Percentiles rank a stretch among this genome's conserved stretches.
Evolutionary conservation across 495 filamentous ascomycete genomes (phyloP).

Genomic region (Aspergillus sclerotioniger): DNA sequence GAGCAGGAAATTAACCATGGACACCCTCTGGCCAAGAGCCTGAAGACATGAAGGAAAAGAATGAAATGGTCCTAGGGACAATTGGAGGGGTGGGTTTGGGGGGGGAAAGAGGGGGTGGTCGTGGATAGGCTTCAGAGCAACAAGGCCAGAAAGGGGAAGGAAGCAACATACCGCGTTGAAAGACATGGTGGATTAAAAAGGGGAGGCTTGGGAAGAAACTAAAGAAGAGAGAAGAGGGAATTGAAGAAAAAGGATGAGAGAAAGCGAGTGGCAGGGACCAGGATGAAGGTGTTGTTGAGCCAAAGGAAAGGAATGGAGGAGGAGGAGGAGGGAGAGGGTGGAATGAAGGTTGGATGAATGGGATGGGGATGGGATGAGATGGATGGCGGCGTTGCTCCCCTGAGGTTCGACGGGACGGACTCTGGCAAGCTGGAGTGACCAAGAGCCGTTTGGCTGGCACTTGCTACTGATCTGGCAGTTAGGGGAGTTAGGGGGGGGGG

Average conservation of each 20-base stretch:
- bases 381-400: constrained; percentile 6
- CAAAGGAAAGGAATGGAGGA: constrained; percentile 19
- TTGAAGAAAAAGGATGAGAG: constrained; percentile 10
- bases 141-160: constrained; percentile 36
- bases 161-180: constrained; percentile 57
- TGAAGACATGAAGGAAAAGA: constrained; percentile 3
- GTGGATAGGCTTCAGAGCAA: constrained; percentile 32
- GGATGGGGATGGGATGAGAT: constrained; percentile 4
- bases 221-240: constrained; percentile 14
- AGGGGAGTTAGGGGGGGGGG: constrained; percentile 7
- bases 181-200: constrained; percentile 52
- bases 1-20: constrained; percentile 33
- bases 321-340: constrained; percentile 5
- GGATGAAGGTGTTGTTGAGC: constrained; percentile 10
- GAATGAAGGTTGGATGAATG: constrained; percentile 13
- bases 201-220: constrained; percentile 23
- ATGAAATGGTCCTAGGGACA: background rate
- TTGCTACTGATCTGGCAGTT: constrained; percentile 18
- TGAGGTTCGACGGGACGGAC: background rate
- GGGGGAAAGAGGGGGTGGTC: constrained; percentile 30
- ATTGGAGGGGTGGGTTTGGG: constrained; percentile 15
- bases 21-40: constrained; percentile 20
- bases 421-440: constrained; percentile 12
- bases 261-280: constrained; percentile 24
- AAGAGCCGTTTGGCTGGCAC: constrained; percentile 15